phyloP scores from a whole-genome alignment of 1,284 basidiomycete genomes.

The Exsudoporus floridanus region DNA sequence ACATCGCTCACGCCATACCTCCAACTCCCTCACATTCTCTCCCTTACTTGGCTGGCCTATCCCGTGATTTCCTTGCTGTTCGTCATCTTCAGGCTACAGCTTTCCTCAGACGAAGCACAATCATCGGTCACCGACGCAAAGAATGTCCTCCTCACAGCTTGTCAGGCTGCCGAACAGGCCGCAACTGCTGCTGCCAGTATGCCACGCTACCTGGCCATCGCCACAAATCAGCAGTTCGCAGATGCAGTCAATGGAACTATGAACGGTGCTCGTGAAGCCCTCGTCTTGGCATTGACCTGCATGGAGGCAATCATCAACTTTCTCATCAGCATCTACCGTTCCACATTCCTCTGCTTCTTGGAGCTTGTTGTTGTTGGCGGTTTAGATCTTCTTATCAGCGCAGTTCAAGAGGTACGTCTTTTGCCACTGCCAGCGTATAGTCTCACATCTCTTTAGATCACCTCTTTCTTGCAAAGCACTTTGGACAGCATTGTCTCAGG shows the following conservation, averaged over 20 bases:
- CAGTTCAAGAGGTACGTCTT: conserved; percentile 71
- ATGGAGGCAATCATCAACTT: conserved; percentile 91
- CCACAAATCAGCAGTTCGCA: conserved; percentile 78
- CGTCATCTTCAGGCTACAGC: conserved; percentile 76
- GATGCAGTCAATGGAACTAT: conserved; percentile 78
- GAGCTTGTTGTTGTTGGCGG: conserved; percentile 86
- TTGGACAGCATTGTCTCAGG: conserved; percentile 58
- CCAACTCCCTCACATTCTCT: conserved; percentile 76
- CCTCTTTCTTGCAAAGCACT: conserved; percentile 61
- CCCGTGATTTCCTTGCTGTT: conserved; percentile 86
- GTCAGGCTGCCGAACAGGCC: conserved; percentile 79
- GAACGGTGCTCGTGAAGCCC: conserved; percentile 69
- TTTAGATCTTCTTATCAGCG: conserved; percentile 76
- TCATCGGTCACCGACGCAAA: conserved; percentile 70
- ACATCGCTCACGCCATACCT: conserved; percentile 78
- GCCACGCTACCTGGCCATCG: conserved; percentile 83
- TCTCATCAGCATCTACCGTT: conserved; percentile 88
- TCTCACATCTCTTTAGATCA: conserved; percentile 54
- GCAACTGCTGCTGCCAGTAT: conserved; percentile 81
- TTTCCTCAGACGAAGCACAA: conserved; percentile 71
- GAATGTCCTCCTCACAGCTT: conserved; percentile 71
- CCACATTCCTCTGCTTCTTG: conserved; percentile 88
- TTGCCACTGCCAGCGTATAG: background rate
- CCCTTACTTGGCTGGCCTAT: conserved; percentile 82
- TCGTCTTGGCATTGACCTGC: conserved; percentile 73